phyloP scores from a whole-genome alignment of 192 early-diverging fungal genomes.

The Backusella macrospora region DNA sequence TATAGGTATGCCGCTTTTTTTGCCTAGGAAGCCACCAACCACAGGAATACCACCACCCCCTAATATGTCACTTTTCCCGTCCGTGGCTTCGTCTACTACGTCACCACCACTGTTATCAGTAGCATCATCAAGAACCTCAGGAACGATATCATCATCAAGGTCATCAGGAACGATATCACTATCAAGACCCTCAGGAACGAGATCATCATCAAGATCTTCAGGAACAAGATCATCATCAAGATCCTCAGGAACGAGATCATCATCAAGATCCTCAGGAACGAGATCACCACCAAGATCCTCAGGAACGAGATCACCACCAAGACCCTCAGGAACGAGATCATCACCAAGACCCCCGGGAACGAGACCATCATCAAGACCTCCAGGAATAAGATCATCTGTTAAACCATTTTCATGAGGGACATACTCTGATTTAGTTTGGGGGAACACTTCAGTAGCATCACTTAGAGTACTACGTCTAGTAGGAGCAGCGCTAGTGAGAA shows the following conservation, averaged over 20 bases:
- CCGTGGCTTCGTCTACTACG: background rate
- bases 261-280: too few species aligned
- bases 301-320: background rate
- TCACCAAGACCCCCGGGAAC: too few species aligned
- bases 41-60: background rate
- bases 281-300: background rate
- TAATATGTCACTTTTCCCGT: background rate
- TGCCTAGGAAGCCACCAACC: background rate
- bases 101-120: background rate
- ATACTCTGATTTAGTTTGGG: background rate
- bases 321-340: too few species aligned
- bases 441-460: background rate
- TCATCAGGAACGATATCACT: too few species aligned
- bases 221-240: background rate
- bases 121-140: background rate
- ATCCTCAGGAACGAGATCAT: background rate
- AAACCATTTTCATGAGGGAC: background rate
- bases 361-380: too few species aligned
- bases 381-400: background rate
- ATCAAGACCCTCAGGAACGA: too few species aligned
- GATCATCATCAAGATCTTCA: background rate
- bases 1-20: background rate
- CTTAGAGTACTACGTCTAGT: constrained; percentile 9
- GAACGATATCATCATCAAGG: too few species aligned
- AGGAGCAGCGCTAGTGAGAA: background rate